Evolutionary conservation across 2,329 filamentous ascomycete species (phyloP), one percentile per base, ranked within the genome.

Genomic region (Blastomyces gilchristii): DNA sequence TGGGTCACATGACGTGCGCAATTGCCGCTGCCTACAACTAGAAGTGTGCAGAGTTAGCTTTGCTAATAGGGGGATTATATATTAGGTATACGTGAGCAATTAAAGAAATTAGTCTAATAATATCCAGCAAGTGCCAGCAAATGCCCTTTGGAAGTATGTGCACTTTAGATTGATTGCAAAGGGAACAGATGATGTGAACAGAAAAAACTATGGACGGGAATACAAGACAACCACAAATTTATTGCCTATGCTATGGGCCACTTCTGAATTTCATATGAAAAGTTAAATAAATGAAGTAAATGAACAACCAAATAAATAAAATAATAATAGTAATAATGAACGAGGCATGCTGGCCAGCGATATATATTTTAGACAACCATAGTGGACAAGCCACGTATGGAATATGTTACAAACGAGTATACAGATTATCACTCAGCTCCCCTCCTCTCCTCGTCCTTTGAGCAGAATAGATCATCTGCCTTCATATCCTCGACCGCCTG

Each of bases 391-490:
- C 5, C 9, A n/a, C 4, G n/a, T 45, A 18, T 0, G 18, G 16
- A n/a, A 16, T 16, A 45, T 45, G 43, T 45, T 16, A 45, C 43
- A 45, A 45, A 6, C 43, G 43, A 45, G 5, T n/a, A 45, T 56
- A 18, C 25, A 41, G 9, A 18, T 18, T 31, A 34, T 22, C 22
- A 49, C 53, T 14, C 63, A 69, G 9, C 18, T 39, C 37, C 9
- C 37, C 37, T 39, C 9, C 61, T 57, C 37, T 39, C 9, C 61
- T 57, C 52, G 62, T 77, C 75, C 34, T 74, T 72, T 59, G 79
- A 75, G 69, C 89, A 92, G 71, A 92, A 92, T 58, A 91, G 74
- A 70, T 90, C 86, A 39, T 77, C 75, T 0, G 83, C 79, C 49
- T 76, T 77, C 34, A 74, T 62, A 11, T 25, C 53, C 45, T 62